A percentile compares a stretch with the other conserved stretches of the same genome.
phyloP scores from a whole-genome alignment of 208 protist genomes.

The Herpetomonas samuelpessoai region DNA sequence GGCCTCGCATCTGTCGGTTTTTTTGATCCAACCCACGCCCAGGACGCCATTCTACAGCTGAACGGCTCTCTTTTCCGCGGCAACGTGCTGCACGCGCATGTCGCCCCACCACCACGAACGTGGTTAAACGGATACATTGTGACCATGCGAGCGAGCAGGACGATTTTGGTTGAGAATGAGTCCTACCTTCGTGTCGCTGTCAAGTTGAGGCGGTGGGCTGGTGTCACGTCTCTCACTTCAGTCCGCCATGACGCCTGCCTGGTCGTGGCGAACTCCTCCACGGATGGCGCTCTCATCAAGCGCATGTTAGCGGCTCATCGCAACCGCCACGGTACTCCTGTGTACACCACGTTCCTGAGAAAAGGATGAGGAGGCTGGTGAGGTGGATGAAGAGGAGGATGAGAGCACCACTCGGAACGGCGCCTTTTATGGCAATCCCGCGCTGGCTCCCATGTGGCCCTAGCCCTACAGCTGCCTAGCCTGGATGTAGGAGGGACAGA shows the following conservation, averaged over 20 bases:
- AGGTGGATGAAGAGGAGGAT: neutral
- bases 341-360: slow-evolving; percentile 40
- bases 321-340: slow-evolving; percentile 31
- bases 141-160: slow-evolving; percentile 33
- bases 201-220: slow-evolving; percentile 40
- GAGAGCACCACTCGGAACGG: no score
- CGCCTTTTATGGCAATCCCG: no score
- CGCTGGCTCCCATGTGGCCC: no score
- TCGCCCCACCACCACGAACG: slow-evolving; percentile 41
- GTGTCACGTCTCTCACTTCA: slow-evolving; percentile 38
- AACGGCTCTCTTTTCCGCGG: slow-evolving; percentile 68
- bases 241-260: slow-evolving; percentile 39
- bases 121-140: slow-evolving; percentile 54
- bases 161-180: slow-evolving; percentile 41
- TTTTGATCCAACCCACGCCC: slow-evolving; percentile 47
- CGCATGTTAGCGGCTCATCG: slow-evolving; percentile 15
- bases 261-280: slow-evolving; percentile 23
- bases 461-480: no score
- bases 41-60: slow-evolving; percentile 62
- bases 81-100: slow-evolving; percentile 26
- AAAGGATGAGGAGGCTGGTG: neutral
- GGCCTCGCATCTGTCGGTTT: slow-evolving; percentile 55
- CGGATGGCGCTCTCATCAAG: slow-evolving; percentile 14
- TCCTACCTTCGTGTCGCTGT: slow-evolving; percentile 55
- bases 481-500: neutral